A percentile compares a stretch with the other conserved stretches of the same genome.
Conservation (phyloP, 495 filamentous ascomycete species). For the Talaromyces adpressus region DNA sequence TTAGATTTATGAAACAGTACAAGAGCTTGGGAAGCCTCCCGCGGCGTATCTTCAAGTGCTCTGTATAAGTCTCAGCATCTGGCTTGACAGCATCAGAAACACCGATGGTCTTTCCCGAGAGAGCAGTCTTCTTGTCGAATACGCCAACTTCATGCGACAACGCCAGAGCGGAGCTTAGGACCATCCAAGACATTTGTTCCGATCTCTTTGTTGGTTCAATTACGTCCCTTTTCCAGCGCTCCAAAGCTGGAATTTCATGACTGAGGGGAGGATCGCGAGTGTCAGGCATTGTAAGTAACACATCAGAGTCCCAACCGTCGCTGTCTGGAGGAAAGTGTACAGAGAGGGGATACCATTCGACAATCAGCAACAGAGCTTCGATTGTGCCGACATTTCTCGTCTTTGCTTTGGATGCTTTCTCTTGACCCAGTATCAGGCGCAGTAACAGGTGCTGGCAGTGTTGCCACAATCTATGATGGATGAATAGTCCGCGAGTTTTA, state of each 20-base stretch:
- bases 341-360: conserved; percentile 35
- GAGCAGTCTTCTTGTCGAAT: conserved; percentile 16
- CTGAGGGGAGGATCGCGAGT: conserved; percentile 15
- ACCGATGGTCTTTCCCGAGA: not conserved
- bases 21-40: conserved; percentile 24
- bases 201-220: conserved; percentile 33
- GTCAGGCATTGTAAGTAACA: conserved; percentile 16
- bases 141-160: conserved; percentile 32
- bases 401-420: conserved; percentile 25
- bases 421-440: conserved; percentile 31
- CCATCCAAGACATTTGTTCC: conserved; percentile 39
- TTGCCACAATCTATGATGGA: conserved; percentile 37
- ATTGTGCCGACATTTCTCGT: conserved; percentile 29
- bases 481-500: conserved; percentile 27
- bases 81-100: conserved; percentile 7
- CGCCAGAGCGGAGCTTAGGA: conserved; percentile 27
- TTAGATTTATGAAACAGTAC: conserved; percentile 29
- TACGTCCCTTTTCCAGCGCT: conserved; percentile 22
- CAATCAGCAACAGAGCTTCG: conserved; percentile 31
- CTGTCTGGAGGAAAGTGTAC: conserved; percentile 32
- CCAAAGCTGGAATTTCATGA: conserved; percentile 15
- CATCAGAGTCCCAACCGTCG: conserved; percentile 25
- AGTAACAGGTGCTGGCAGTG: conserved; percentile 33
- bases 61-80: conserved; percentile 16
- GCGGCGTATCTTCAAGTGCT: conserved; percentile 18